Conservation (phyloP, 306 rosid species). For the Rubus idaeus region DNA sequence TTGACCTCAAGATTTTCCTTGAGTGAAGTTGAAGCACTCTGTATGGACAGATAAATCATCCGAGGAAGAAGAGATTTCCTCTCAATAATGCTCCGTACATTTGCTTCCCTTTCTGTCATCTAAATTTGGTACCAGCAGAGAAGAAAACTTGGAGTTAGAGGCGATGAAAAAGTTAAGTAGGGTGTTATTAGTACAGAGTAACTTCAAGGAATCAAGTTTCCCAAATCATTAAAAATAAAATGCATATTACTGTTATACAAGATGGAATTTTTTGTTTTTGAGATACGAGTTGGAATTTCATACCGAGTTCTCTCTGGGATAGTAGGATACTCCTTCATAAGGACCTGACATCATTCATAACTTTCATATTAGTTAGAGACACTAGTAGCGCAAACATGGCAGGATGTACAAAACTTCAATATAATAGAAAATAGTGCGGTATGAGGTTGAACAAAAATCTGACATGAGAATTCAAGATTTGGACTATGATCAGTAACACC, state of each 20-base stretch:
- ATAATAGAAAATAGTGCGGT: not conserved
- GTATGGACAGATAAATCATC: slow-evolving; percentile 83
- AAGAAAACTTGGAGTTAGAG: slow-evolving; percentile 11
- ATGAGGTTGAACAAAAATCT: not conserved
- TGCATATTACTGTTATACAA: slow-evolving; percentile 16
- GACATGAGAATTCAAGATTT: not conserved
- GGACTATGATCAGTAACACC: not conserved
- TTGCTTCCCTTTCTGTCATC: slow-evolving; percentile 63
- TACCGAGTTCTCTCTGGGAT: slow-evolving; percentile 69
- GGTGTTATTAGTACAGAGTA: not conserved
- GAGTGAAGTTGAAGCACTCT: slow-evolving; percentile 62
- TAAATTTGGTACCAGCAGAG: slow-evolving; percentile 42
- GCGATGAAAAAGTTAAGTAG: not conserved
- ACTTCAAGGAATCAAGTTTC: not conserved
- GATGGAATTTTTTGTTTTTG: not conserved
- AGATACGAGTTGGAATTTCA: not conserved
- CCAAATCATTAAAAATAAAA: not conserved
- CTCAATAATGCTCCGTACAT: slow-evolving; percentile 62
- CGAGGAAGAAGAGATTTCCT: slow-evolving; percentile 91
- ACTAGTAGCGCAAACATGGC: not conserved
- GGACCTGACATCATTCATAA: slow-evolving; percentile 57
- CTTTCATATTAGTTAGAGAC: slow-evolving; percentile 11
- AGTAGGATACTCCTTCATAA: slow-evolving; percentile 77
- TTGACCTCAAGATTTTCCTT: slow-evolving; percentile 69
- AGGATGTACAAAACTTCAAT: not conserved